Evolutionary conservation across 2,329 filamentous ascomycete species (phyloP), one percentile per base, ranked within the genome.

Genomic region (Geoglossum cookeanum): DNA sequence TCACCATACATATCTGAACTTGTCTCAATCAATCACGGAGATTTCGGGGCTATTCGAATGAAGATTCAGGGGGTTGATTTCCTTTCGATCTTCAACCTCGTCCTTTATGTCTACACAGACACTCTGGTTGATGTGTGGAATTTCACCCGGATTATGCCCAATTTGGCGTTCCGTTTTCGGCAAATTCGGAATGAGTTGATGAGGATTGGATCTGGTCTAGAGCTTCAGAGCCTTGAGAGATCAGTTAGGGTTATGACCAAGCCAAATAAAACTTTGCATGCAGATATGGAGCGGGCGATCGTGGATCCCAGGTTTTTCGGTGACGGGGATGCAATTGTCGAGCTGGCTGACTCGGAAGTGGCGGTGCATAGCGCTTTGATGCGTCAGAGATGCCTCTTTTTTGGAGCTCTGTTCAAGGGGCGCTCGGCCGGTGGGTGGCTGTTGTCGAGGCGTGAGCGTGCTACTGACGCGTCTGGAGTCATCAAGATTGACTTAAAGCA

Each of bases 341-440:
- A 95, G 62, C 75, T 97, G 9, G 80, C 86, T 59, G 85, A 83
- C 27, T 78, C 79, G n/a, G 83, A 83, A 57, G 71, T 89, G 37
- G 72, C 74, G 13, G 83, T 85, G 0, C 92, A 98, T 64, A 91
- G 87, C 61, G 75, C 82, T 3, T 69, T 97, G 3, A 68, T 96
- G 39, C 90, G 88, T 62, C 82, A 84, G 64, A 77, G 92, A 62
- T 96, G 90, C 63, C 89, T 88, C 0, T 98, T 96, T 75, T 98
- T 98, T 62, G 76, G 91, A 61, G 86, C 85, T 1, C 75, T 98
- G 48, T 97, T 96, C 68, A 77, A 87, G 63, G 92, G 92, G n/a
- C 83, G 88, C 48, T 87, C 92, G 6, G 78, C 78, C 45, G 92
- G 92, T 0, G 79, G 79, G 63, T 98, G 92, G 92, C 75, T 98